Evolutionary conservation across 1,284 basidiomycete species (phyloP), one percentile per base, ranked within the genome.

Genomic region (Flammula alnicola): DNA sequence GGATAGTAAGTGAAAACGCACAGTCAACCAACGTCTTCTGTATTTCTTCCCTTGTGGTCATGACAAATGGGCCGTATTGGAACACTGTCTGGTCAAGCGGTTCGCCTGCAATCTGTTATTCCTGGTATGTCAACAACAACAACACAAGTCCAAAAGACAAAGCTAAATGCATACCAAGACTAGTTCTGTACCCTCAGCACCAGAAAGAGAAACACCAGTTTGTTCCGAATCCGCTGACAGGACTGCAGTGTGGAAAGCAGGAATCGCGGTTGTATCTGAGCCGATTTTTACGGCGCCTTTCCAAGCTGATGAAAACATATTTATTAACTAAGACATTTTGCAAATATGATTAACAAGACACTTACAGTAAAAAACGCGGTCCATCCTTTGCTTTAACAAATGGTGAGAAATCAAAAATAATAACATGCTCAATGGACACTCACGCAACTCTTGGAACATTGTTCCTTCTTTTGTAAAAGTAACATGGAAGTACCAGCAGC

Each of bases 401-500:
- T 26, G 14, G 5, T 33, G 12, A 41, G 14, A 33, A n/a, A 14
- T 17, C 29, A 32, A 35, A 30, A 42, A 19, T 30, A 25, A 14
- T 23, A 32, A 12, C 19, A 17, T 12, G 26, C 32, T 14, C 22
- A 3, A 12, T 25, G 9, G 17, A 44, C 25, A 73, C 86, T 71
- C 68, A 79, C 95, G 94, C 36, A 98, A 77, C 4, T 86, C 79
- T 65, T 97, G 95, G 74, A 93, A 97, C 14, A 93, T 78, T 12
- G 71, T 74, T 3, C 81, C 83, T 17, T 84, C 78, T 50, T 78
- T 78, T 46, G 78, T 74, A 65, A 96, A 86, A 51, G 75, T 82
- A 52, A 91, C 73, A 66, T 97, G 93, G 73, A 96, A 86, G 70
- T 87, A 98, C 89, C 93, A 95, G 69, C 94, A 95, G 2, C 93